Percentiles rank a stretch among this genome's conserved stretches.
phyloP scores from a whole-genome alignment of 352 stramenopile species.

The Globisporangium nunn region DNA sequence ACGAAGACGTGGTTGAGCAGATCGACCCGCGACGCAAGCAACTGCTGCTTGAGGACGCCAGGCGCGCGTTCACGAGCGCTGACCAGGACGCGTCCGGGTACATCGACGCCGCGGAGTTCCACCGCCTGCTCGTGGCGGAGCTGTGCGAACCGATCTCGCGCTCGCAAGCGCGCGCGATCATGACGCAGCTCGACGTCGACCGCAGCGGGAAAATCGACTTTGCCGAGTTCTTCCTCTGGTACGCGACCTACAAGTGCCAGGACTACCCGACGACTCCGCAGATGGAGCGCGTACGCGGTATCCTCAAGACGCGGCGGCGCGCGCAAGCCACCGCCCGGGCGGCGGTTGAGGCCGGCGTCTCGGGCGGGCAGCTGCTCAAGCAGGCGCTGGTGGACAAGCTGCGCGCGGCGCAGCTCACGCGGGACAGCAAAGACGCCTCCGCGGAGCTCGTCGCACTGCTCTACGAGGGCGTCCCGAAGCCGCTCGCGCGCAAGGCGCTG shows the following conservation, averaged over 20 bases:
- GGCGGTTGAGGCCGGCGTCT: background rate
- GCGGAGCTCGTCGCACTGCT: slow-evolving; percentile 29
- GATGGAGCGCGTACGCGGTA: slow-evolving; percentile 22
- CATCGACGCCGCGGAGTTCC: slow-evolving; percentile 30
- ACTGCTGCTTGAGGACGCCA: slow-evolving; percentile 22
- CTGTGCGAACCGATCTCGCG: background rate
- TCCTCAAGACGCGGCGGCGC: slow-evolving; percentile 28
- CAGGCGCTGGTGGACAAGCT: slow-evolving; percentile 10
- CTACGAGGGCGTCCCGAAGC: slow-evolving; percentile 28
- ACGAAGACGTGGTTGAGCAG: slow-evolving; percentile 26
- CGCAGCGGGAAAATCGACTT: slow-evolving; percentile 39
- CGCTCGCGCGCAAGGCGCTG: slow-evolving; percentile 31
- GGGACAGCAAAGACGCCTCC: slow-evolving; percentile 24
- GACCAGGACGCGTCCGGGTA: slow-evolving; percentile 29
- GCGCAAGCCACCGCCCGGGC: slow-evolving; percentile 13
- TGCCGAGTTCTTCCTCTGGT: slow-evolving; percentile 45
- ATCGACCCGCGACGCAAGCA: slow-evolving; percentile 36
- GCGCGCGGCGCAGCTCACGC: slow-evolving; percentile 20
- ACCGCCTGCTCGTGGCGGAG: slow-evolving; percentile 17
- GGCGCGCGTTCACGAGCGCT: slow-evolving; percentile 23
- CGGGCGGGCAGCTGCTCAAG: background rate
- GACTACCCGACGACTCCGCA: slow-evolving; percentile 26
- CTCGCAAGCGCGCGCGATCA: background rate
- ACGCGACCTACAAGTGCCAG: slow-evolving; percentile 40
- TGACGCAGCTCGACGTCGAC: slow-evolving; percentile 29